Percentiles rank a stretch among this genome's conserved stretches.
Evolutionary conservation across 331 rosid genomes (phyloP).

Genomic region (Cydonia oblonga): DNA sequence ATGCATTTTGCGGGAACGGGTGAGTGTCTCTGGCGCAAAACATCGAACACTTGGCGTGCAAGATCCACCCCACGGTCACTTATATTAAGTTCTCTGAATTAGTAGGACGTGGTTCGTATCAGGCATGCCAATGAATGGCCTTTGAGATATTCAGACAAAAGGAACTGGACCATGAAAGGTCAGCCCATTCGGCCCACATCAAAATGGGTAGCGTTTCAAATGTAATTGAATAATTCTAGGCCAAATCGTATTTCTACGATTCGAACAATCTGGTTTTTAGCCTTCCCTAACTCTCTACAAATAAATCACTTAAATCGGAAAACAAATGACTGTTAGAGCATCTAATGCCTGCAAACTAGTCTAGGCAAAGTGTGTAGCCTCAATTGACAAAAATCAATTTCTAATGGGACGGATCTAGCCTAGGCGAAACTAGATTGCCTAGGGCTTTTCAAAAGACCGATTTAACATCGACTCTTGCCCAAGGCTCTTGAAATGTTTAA

Average conservation of each 20-base stretch:
- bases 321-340: no score
- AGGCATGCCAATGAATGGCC: background rate
- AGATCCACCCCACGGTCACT: background rate
- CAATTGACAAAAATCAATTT: no score
- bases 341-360: no score
- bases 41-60: slow-evolving; percentile 15
- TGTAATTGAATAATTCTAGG: no score
- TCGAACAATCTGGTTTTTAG: background rate
- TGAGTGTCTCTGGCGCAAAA: background rate
- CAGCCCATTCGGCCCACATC: background rate
- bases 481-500: no score
- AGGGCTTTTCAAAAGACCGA: no score
- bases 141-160: background rate
- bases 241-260: background rate
- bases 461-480: no score
- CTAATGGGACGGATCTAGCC: no score
- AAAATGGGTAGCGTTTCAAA: background rate
- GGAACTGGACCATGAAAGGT: background rate
- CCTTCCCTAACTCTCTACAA: no score
- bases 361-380: no score
- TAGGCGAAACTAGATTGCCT: no score
- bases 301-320: no score
- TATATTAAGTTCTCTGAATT: background rate
- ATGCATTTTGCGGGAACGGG: background rate
- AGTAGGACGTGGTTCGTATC: background rate